Evolutionary conservation across 805 yeast genomes (phyloP), one percentile per base, ranked within the genome.

Genomic region (Sugiyamaella chiloensis): DNA sequence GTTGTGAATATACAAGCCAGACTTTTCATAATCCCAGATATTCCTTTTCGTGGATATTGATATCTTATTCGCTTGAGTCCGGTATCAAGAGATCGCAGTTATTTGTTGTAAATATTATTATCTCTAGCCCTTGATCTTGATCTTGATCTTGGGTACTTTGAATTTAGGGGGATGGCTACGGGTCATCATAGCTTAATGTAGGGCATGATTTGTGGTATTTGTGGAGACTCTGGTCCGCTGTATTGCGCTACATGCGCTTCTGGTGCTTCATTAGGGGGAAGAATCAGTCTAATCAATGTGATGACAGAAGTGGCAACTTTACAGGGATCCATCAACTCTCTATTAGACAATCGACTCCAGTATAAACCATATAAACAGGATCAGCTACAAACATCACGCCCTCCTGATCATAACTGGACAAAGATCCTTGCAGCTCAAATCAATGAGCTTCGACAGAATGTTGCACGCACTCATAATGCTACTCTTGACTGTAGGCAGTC

Each of bases 241-340:
- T 46, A 35, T 20, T 57, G 60, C 34, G 44, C 51, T 12, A 35
- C 51, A 11, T 57, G 60, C 40, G 57, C 60, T 1, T 42, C 54
- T 4, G 40, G 32, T 16, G 34, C 46, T 29, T 24, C 44, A 7
- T 45, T 57, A 37, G 53, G 51, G 12, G 36, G 44, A 23, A 51
- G 51, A 19, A 49, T 55, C 40, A 48, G 52, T 14, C 44, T 55
- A 24, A 27, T 55, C 5, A 52, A 54, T 40, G 44, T 52, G 14
- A 27, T 32, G 42, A 20, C 51, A n/a, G 53, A 52, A 24, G 48
- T 50, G 19, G 52, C 49, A 12, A 24, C 44, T n/a, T 50, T 55
- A 8, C 40, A 43, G 16, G 35, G 20, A 16, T 42, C 47, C 19
- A 41, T 52, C 40, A 41, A 50, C 30, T 21, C 23, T 24, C 9